Evolutionary conservation across 305 asterid species (phyloP).

Genomic region (Fraxinus baroniana): DNA sequence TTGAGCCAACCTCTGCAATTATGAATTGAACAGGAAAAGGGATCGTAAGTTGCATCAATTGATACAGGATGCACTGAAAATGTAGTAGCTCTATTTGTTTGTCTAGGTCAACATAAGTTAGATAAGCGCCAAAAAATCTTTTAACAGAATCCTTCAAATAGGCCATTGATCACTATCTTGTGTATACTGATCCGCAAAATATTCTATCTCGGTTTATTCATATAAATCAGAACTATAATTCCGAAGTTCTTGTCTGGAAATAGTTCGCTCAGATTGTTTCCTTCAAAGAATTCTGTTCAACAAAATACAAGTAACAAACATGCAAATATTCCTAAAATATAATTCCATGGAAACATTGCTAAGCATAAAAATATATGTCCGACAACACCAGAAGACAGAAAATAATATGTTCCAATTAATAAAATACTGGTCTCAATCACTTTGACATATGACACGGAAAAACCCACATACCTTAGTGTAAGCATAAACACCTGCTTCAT

Average conservation of each 20-base stretch:
- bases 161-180: neutral
- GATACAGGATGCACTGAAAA: neutral
- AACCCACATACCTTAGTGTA: slow-evolving; percentile 69
- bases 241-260: neutral
- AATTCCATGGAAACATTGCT: neutral
- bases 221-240: no score
- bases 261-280: neutral
- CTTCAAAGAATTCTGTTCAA: neutral
- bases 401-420: neutral
- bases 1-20: slow-evolving; percentile 76
- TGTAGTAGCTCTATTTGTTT: neutral
- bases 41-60: slow-evolving; percentile 2
- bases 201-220: neutral
- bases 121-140: neutral
- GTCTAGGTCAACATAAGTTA: neutral
- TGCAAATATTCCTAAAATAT: neutral
- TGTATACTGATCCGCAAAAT: no score
- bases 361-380: neutral
- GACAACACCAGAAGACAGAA: neutral
- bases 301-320: neutral
- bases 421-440: neutral
- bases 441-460: neutral
- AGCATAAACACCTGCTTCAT: slow-evolving; percentile 89
- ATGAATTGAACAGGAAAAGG: slow-evolving; percentile 8
- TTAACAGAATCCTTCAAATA: neutral